Conservation (phyloP, 768 basidiomycete species). For the Megacollybia marginata region DNA sequence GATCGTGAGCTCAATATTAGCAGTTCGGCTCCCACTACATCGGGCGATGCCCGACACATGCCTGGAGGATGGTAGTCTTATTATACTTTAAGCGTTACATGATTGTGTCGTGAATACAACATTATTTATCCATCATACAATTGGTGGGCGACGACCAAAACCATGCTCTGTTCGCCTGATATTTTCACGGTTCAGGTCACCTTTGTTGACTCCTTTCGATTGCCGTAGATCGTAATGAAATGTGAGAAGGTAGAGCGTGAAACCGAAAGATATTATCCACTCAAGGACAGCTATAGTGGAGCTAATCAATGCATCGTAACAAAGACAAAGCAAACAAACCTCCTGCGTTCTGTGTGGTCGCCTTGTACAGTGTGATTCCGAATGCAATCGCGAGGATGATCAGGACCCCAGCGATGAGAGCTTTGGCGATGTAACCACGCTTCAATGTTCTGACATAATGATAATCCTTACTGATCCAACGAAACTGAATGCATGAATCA, state of each 20-base stretch:
- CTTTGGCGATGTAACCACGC: constrained; percentile 55
- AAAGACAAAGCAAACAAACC: constrained; percentile 24
- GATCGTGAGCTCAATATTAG: constrained; percentile 46
- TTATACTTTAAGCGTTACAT: no score
- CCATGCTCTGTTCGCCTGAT: constrained; percentile 9
- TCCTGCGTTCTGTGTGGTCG: constrained; percentile 32
- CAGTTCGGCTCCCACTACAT: background rate
- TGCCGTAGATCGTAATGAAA: constrained; percentile 67
- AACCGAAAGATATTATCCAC: constrained; percentile 69
- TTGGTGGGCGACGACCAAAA: no score
- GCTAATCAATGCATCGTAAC: background rate
- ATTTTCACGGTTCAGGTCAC: constrained; percentile 31
- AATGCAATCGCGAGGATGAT: constrained; percentile 61
- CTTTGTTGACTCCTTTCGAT: constrained; percentile 43
- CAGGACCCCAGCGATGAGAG: constrained; percentile 47
- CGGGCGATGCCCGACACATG: background rate
- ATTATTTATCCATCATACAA: no score
- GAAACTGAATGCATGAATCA: constrained; percentile 34
- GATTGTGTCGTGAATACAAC: no score
- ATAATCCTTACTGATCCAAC: constrained; percentile 59
- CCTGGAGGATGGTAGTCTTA: background rate
- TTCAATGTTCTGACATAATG: constrained; percentile 33
- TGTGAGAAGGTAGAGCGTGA: constrained; percentile 65
- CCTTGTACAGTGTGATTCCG: constrained; percentile 40
- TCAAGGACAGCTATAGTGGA: constrained; percentile 54